These are phyloP conservation scores for Mortierella sp. DNA, from an alignment of 371 early-diverging fungal genomes.

Conservation along the genomic window DNA sequence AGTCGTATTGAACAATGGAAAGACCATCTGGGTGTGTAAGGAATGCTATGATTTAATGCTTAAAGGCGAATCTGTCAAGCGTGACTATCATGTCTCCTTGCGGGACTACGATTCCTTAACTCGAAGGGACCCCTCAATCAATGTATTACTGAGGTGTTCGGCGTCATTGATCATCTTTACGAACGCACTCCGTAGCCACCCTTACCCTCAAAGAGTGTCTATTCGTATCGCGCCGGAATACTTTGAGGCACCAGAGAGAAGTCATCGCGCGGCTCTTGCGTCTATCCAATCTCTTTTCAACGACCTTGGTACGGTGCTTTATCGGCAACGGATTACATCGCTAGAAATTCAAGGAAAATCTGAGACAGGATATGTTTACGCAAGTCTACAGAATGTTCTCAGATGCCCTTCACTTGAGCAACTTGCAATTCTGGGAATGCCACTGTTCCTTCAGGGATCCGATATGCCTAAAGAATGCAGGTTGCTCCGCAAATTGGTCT, in stretches of 20 bases:
- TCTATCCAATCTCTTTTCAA: conserved; percentile 12
- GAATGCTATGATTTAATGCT: conserved; percentile 24
- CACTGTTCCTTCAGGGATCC: conserved; percentile 10
- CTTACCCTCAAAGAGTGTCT: neutral
- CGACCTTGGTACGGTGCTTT: neutral
- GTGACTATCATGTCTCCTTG: conserved; percentile 17
- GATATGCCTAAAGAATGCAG: conserved; percentile 1
- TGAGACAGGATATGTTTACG: neutral
- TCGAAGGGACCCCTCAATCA: neutral
- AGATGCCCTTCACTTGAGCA: conserved; percentile 13
- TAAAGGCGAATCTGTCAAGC: conserved; percentile 4
- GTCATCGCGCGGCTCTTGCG: neutral
- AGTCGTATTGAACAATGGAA: conserved; percentile 13
- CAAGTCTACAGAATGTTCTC: neutral
- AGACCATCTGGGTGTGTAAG: conserved; percentile 23
- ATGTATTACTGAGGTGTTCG: conserved; percentile 6
- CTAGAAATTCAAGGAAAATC: conserved; percentile 17
- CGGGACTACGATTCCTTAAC: conserved; percentile 16
- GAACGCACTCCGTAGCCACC: conserved; percentile 2
- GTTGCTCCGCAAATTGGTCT: conserved; percentile 6
- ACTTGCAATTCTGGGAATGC: conserved; percentile 11
- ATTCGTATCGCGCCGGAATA: conserved; percentile 18
- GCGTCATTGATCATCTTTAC: conserved; percentile 25
- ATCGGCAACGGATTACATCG: neutral
- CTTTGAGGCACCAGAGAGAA: conserved; percentile 16